These are phyloP conservation scores for Entomortierella beljakovae DNA, from an alignment of 192 early-diverging fungal species.

Conservation along the genomic window DNA sequence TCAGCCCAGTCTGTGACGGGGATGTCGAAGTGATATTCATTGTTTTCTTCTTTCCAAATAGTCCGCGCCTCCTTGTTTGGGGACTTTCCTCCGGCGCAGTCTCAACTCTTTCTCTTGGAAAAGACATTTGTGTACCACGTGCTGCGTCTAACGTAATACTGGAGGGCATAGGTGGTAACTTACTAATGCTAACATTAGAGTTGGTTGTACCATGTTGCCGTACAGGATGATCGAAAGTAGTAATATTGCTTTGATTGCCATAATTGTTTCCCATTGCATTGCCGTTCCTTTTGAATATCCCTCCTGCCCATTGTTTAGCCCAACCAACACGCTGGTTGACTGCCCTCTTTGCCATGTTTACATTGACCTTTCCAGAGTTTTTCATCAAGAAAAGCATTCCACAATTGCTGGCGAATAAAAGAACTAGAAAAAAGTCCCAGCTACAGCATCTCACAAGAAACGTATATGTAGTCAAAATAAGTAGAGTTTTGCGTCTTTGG, in stretches of 20 bases:
- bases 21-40: not conserved
- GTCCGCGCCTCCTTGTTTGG: conserved; percentile 28
- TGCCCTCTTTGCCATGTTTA: conserved; percentile 67
- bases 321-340: conserved; percentile 62
- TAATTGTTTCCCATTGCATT: not conserved
- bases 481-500: conserved; percentile 59
- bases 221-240: not conserved
- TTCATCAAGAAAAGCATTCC: conserved; percentile 66
- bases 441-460: conserved; percentile 59
- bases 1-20: not conserved
- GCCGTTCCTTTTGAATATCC: conserved; percentile 47
- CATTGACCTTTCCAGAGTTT: conserved; percentile 65
- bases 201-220: not conserved
- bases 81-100: conserved; percentile 18
- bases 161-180: conserved; percentile 1
- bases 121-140: not conserved
- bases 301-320: conserved; percentile 66
- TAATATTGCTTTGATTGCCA: not conserved
- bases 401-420: conserved; percentile 60
- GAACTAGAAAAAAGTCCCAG: conserved; percentile 62
- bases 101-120: conserved; percentile 9
- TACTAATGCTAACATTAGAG: conserved; percentile 16
- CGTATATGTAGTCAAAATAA: conserved; percentile 57
- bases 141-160: not conserved
- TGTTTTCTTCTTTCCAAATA: conserved; percentile 30